phyloP scores from a whole-genome alignment of 2,329 filamentous ascomycete species.

The Stachybotrys chartarum region DNA sequence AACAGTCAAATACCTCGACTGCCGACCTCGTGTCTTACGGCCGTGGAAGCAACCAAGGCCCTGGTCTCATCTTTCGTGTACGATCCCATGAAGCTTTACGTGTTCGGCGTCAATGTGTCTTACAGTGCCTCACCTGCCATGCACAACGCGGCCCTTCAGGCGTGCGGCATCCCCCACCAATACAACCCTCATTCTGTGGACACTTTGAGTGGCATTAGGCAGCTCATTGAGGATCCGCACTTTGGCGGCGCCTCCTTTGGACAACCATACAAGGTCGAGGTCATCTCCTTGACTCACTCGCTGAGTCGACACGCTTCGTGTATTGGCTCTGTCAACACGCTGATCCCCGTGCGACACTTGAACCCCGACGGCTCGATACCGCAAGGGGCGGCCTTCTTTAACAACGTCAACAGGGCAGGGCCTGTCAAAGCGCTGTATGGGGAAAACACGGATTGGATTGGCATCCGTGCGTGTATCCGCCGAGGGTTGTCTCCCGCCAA shows the following conservation, averaged over 20 bases:
- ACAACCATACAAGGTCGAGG: constrained; percentile 68
- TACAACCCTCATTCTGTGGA: constrained; percentile 59
- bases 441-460: constrained; percentile 78
- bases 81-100: constrained; percentile 64
- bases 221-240: constrained; percentile 55
- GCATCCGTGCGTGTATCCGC: constrained; percentile 65
- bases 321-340: constrained; percentile 70
- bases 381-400: constrained; percentile 42
- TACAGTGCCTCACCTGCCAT: constrained; percentile 72
- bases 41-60: constrained; percentile 55
- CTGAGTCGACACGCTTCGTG: constrained; percentile 66
- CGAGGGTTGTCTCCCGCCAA: constrained; percentile 68
- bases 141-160: constrained; percentile 64
- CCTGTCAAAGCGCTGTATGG: constrained; percentile 65
- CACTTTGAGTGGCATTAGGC: constrained; percentile 55
- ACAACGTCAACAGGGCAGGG: constrained; percentile 53
- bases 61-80: constrained; percentile 61
- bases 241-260: constrained; percentile 69
- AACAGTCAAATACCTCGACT: constrained; percentile 11
- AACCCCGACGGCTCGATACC: constrained; percentile 51
- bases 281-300: constrained; percentile 60
- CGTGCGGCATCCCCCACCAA: constrained; percentile 61
- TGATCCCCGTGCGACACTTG: constrained; percentile 61
- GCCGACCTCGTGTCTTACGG: constrained; percentile 38
- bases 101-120: constrained; percentile 64